Evolutionary conservation across 345 rosid species (phyloP).

Genomic region (Boechera stricta): DNA sequence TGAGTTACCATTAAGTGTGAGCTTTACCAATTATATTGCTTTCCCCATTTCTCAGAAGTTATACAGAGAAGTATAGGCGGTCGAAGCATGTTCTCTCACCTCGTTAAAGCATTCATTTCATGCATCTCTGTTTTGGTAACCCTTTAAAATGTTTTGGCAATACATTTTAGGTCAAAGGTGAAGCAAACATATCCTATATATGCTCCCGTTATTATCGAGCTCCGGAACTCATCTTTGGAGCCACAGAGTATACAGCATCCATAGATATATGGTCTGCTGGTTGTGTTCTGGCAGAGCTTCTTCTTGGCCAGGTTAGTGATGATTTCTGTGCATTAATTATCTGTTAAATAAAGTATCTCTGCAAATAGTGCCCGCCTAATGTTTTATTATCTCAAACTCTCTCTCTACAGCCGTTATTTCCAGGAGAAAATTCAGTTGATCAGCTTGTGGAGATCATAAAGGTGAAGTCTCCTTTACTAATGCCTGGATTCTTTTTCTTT

Average conservation of each 20-base stretch:
- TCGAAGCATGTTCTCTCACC: not conserved
- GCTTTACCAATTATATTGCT: not conserved
- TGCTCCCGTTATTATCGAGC: conserved; percentile 90
- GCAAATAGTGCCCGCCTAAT: not conserved
- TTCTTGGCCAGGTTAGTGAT: conserved; percentile 69
- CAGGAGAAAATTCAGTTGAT: conserved; percentile 84
- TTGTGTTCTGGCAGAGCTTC: conserved; percentile 89
- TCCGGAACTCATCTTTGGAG: conserved; percentile 85
- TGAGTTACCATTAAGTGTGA: not conserved
- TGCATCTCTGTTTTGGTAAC: conserved; percentile 2
- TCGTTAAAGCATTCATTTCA: not conserved
- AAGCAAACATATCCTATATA: conserved; percentile 78
- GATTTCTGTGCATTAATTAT: not conserved
- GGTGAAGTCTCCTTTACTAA: conserved; percentile 47
- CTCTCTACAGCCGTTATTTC: conserved; percentile 66
- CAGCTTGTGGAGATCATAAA: conserved; percentile 86
- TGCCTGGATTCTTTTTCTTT: not conserved
- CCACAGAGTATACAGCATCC: conserved; percentile 76
- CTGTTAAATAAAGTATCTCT: not conserved
- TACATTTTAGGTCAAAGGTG: conserved; percentile 68
- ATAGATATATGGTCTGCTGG: conserved; percentile 93
- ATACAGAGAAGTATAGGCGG: too few relatives aligned
- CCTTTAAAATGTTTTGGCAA: conserved; percentile 7
- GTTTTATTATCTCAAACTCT: conserved; percentile 16
- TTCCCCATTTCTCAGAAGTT: too few relatives aligned